A percentile compares a stretch with the other conserved stretches of the same genome.
Conservation (phyloP, 768 basidiomycete genomes). For the Pleurotus djamor region DNA sequence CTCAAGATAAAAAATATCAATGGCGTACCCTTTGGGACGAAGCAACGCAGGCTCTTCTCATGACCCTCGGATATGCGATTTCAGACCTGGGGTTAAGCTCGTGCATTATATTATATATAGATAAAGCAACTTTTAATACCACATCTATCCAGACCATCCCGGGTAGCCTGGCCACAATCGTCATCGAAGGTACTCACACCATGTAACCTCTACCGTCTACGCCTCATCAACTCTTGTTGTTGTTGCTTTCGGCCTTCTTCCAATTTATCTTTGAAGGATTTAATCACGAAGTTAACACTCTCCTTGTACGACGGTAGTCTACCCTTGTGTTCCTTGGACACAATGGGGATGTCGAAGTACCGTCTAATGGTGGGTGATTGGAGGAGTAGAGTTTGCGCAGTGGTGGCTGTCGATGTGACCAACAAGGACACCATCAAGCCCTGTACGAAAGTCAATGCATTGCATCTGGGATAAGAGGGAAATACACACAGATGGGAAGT, state of each 20-base stretch:
- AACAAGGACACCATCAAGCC: slow-evolving; percentile 41
- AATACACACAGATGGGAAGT: slow-evolving; percentile 64
- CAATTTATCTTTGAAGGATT: slow-evolving; percentile 18
- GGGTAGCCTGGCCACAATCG: neutral
- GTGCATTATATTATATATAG: neutral
- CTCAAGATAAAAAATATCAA: no score
- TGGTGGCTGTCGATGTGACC: slow-evolving; percentile 38
- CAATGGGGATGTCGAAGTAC: slow-evolving; percentile 32
- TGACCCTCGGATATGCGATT: no score
- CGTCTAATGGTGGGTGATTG: slow-evolving; percentile 39
- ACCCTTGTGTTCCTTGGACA: slow-evolving; percentile 23
- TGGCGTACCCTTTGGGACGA: neutral
- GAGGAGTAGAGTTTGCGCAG: slow-evolving; percentile 47
- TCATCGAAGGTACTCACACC: no score
- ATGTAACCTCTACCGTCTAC: slow-evolving; percentile 9
- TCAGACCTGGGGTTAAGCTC: neutral
- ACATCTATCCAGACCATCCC: neutral
- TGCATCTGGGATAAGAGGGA: neutral
- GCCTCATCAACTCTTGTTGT: slow-evolving; percentile 13
- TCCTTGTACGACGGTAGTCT: slow-evolving; percentile 27
- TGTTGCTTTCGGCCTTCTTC: slow-evolving; percentile 17
- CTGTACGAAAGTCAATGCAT: slow-evolving; percentile 15
- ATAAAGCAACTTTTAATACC: neutral
- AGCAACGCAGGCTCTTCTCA: no score
- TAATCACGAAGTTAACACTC: slow-evolving; percentile 17